These are phyloP conservation scores for Picochlorum sp. DNA, from an alignment of 139 green algal species.

Conservation along the genomic window DNA sequence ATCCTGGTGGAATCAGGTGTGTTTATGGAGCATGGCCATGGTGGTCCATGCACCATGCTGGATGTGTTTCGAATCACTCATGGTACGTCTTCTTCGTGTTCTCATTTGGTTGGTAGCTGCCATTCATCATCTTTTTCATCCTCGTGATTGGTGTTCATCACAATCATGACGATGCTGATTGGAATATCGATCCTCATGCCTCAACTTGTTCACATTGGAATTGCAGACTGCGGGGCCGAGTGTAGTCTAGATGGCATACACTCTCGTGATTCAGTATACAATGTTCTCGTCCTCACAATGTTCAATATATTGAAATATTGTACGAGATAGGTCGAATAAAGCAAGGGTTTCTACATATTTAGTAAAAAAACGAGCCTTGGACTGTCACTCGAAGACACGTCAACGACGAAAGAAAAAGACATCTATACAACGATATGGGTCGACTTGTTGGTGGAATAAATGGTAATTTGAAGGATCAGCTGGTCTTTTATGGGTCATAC, in stretches of 20 bases:
- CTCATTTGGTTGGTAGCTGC: too few species aligned
- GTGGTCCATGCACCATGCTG: conserved; percentile 1
- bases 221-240: background rate
- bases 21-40: too few species aligned
- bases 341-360: background rate
- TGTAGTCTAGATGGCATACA: conserved; percentile 13
- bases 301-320: conserved; percentile 13
- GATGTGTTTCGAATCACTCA: conserved; percentile 9
- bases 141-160: too few species aligned
- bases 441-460: background rate
- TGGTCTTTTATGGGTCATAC: conserved; percentile 66
- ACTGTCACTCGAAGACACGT: too few species aligned
- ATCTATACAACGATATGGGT: background rate
- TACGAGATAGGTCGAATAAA: background rate
- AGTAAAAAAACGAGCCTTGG: too few species aligned
- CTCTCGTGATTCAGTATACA: conserved; percentile 8
- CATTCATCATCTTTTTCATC: too few species aligned
- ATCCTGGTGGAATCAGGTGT: background rate
- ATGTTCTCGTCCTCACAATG: background rate
- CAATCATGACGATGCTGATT: too few species aligned
- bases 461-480: conserved; percentile 39
- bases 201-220: too few species aligned
- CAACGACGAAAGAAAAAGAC: too few species aligned
- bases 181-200: too few species aligned
- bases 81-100: background rate